A percentile compares a stretch with the other conserved stretches of the same genome.
phyloP scores from a whole-genome alignment of 2,329 filamentous ascomycete genomes.

The Claviceps citrina region DNA sequence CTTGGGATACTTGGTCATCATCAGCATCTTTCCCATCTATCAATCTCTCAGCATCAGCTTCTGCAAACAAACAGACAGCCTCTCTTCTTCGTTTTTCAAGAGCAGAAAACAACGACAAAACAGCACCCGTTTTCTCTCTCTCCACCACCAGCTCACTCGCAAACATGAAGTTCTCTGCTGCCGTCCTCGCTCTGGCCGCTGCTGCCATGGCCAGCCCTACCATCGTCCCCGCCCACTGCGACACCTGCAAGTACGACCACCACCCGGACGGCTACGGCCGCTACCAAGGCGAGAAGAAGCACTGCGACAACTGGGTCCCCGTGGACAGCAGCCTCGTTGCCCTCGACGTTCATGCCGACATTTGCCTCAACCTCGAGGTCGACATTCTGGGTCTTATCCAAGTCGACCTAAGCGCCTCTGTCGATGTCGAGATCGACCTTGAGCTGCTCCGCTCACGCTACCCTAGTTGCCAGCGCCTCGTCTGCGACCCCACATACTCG shows the following conservation, averaged over 20 bases:
- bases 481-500: background rate
- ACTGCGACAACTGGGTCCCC: slow-evolving; percentile 2
- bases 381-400: background rate
- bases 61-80: no score
- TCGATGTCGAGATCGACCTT: slow-evolving; percentile 1
- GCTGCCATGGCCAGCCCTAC: slow-evolving; percentile 2
- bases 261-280: background rate
- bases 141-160: background rate
- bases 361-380: background rate
- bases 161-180: slow-evolving; percentile 3
- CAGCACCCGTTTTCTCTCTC: no score
- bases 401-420: background rate
- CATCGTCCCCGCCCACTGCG: background rate
- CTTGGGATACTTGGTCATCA: no score
- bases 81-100: no score
- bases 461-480: background rate
- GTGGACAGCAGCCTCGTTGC: background rate
- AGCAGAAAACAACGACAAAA: no score
- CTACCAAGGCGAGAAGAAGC: background rate
- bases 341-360: background rate
- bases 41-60: no score
- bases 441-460: background rate
- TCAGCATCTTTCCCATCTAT: no score
- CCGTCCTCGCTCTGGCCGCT: slow-evolving; percentile 1
- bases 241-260: background rate